Evolutionary conservation across 2,329 filamentous ascomycete species (phyloP), one percentile per base, ranked within the genome.

Genomic region (Huntiella moniliformis): DNA sequence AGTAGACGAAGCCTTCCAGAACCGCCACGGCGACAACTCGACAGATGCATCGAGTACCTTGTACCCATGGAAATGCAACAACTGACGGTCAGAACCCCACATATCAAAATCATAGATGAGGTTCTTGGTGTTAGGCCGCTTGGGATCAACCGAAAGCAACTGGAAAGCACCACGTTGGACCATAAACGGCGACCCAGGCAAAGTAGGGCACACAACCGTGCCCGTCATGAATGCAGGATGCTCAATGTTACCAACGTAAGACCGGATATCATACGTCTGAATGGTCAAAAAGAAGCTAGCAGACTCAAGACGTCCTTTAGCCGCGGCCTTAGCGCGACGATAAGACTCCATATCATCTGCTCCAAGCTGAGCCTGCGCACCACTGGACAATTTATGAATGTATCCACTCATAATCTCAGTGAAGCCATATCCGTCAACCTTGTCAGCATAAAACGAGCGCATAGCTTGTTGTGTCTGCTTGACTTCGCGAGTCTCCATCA

Each of bases 381-480:
- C 18, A 35, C 65, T 63, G 45, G 62, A 55, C 52, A 68, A 67
- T 40, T 60, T 56, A 52, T 75, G 70, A 18, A 81, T 64, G 52
- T 70, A 72, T 7, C 76, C 76, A 5, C 68, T 66, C 73, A 80
- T 77, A 48, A 77, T 68, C 56, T 80, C 75, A 0, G 71, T 71
- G 54, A 80, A 80, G 17, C 68, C 70, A 45, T 77, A 66, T 0
- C 73, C 71, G 38, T 60, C 60, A 7, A 66, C 63, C 31, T 67
- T 62, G 43, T 66, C 53, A 2, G 60, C 60, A 22, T 58, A 60
- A 4, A 68, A 71, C 16, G 56, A 54, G 15, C 57, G 55, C 45
- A 72, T 66, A 11, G 60, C 44, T 13, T 42, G 42, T 12, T 56
- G 56, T 1, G 64, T 62, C 13, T 56, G 56, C 6, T 53, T 51